Conservation (phyloP, 23 red algal genomes). For the Gracilariopsis chorda region DNA sequence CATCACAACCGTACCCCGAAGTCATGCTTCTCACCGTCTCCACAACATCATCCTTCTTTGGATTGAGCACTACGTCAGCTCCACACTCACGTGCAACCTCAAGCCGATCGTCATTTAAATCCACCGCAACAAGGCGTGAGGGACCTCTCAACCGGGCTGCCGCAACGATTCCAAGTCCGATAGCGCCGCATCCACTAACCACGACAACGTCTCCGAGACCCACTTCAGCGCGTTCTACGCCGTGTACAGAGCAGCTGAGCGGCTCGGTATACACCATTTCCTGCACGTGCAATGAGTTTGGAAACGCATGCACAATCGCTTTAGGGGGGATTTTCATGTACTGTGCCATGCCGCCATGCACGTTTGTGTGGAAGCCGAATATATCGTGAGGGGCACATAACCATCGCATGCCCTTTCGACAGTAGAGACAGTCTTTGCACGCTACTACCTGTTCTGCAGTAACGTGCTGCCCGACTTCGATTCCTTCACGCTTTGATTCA, state of each 20-base stretch:
- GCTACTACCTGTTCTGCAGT: slow-evolving; percentile 86
- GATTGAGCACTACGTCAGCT: slow-evolving; percentile 68
- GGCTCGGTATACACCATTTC: slow-evolving; percentile 84
- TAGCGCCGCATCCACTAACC: slow-evolving; percentile 73
- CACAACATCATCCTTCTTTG: slow-evolving; percentile 21
- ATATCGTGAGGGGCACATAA: slow-evolving; percentile 79
- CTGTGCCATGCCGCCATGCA: slow-evolving; percentile 71
- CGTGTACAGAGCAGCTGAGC: slow-evolving; percentile 73
- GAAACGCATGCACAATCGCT: slow-evolving; percentile 63
- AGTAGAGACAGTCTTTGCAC: slow-evolving; percentile 79
- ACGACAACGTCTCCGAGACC: slow-evolving; percentile 73
- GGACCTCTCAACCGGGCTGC: slow-evolving; percentile 36
- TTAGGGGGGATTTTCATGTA: slow-evolving; percentile 76
- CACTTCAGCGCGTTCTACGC: slow-evolving; percentile 52
- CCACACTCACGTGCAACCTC: slow-evolving; percentile 73
- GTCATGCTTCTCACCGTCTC: slow-evolving; percentile 47
- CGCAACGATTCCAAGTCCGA: slow-evolving; percentile 74
- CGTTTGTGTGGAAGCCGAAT: slow-evolving; percentile 78
- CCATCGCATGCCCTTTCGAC: slow-evolving; percentile 65
- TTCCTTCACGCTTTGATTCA: slow-evolving; percentile 4
- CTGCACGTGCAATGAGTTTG: slow-evolving; percentile 20
- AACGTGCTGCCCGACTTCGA: slow-evolving; percentile 57
- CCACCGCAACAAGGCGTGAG: slow-evolving; percentile 64
- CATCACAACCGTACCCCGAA: slow-evolving; percentile 83
- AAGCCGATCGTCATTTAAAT: slow-evolving; percentile 63